Percentiles rank a stretch among this genome's conserved stretches.
Evolutionary conservation across 768 basidiomycete genomes (phyloP).

Genomic region (Lepiota venenata): DNA sequence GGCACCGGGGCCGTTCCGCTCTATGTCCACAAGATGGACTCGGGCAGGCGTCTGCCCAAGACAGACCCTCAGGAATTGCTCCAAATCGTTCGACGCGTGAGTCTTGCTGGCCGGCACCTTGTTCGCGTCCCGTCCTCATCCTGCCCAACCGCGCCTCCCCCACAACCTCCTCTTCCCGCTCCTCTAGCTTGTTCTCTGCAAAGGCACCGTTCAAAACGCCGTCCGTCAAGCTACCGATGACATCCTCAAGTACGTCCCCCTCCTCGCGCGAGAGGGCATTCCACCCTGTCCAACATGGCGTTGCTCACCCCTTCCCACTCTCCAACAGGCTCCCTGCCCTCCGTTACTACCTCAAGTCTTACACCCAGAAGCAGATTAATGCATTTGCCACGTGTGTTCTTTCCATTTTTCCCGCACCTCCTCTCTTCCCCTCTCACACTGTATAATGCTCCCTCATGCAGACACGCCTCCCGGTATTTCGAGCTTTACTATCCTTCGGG

Average conservation of each 20-base stretch:
- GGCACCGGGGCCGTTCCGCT: constrained; percentile 79
- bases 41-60: constrained; percentile 72
- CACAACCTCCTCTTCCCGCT: constrained; percentile 15
- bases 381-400: constrained; percentile 85
- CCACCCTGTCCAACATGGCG: constrained; percentile 17
- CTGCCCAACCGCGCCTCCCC: constrained; percentile 7
- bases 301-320: constrained; percentile 15
- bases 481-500: constrained; percentile 83
- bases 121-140: constrained; percentile 7
- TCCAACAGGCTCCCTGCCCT: constrained; percentile 62
- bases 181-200: constrained; percentile 56
- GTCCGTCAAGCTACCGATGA: constrained; percentile 76
- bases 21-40: constrained; percentile 88
- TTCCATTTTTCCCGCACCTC: constrained; percentile 21
- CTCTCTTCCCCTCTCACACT: constrained; percentile 20
- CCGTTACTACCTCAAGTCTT: constrained; percentile 72
- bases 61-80: constrained; percentile 67
- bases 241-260: constrained; percentile 61
- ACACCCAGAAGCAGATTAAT: constrained; percentile 84
- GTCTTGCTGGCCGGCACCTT: constrained; percentile 17
- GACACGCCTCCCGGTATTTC: constrained; percentile 86
- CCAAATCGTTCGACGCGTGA: constrained; percentile 74
- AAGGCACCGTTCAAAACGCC: constrained; percentile 50
- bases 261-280: constrained; percentile 18
- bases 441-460: constrained; percentile 27